phyloP scores from a whole-genome alignment of 2,329 filamentous ascomycete species.

The Xylariaceae sp. region DNA sequence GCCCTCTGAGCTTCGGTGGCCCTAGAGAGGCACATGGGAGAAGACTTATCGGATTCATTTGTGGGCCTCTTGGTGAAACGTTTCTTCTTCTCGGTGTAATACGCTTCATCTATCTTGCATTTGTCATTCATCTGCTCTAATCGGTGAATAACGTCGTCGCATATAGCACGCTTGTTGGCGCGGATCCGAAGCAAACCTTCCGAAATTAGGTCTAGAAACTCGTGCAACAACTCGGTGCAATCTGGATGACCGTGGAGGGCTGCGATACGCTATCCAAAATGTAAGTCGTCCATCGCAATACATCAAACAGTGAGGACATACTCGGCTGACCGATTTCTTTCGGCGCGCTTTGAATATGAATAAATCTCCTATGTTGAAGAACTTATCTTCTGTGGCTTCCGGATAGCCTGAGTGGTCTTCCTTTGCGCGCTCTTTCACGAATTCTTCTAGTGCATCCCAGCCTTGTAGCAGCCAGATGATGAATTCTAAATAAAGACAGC shows the following conservation, averaged over 20 bases:
- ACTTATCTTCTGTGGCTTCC: background rate
- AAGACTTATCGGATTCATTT: background rate
- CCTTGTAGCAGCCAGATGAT: conserved; percentile 27
- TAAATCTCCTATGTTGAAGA: background rate
- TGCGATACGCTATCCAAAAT: conserved; percentile 11
- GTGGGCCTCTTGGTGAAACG: background rate
- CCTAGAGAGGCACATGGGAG: too few species aligned
- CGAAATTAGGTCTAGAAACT: conserved; percentile 21
- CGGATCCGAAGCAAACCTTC: conserved; percentile 15
- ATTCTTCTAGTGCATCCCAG: conserved; percentile 20
- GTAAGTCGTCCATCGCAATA: too few species aligned
- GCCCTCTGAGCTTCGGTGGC: too few species aligned
- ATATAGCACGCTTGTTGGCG: background rate
- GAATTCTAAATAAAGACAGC: conserved; percentile 27
- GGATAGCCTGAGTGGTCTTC: background rate
- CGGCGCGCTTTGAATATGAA: background rate
- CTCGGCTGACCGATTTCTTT: background rate
- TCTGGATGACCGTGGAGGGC: conserved; percentile 14
- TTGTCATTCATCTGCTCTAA: background rate
- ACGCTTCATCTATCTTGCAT: background rate
- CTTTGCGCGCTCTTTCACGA: background rate
- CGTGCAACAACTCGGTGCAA: conserved; percentile 15
- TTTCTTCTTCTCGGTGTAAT: background rate
- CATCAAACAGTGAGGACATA: background rate
- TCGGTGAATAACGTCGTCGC: background rate